Percentiles rank a stretch among this genome's conserved stretches.
Conservation (phyloP, 768 basidiomycete species). For the Cyathus striatus region DNA sequence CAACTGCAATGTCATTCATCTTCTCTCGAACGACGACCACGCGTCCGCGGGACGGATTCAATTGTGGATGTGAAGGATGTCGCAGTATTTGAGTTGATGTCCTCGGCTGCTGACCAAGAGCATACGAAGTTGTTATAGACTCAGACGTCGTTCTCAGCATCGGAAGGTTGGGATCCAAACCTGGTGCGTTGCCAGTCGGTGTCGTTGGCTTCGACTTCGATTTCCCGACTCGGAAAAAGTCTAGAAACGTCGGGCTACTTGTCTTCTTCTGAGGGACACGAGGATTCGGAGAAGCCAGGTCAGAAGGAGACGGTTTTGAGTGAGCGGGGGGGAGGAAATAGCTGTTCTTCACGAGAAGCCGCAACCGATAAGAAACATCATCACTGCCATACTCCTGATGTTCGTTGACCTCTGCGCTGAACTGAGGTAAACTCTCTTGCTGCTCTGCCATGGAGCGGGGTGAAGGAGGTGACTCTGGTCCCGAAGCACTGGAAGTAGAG, state of each 20-base stretch:
- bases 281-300: slow-evolving; percentile 41
- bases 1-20: slow-evolving; percentile 63
- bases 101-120: slow-evolving; percentile 27
- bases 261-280: slow-evolving; percentile 42
- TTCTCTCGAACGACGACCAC: slow-evolving; percentile 85
- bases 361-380: slow-evolving; percentile 82
- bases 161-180: slow-evolving; percentile 34
- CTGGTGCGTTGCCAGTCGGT: slow-evolving; percentile 30
- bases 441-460: slow-evolving; percentile 52
- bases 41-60: slow-evolving; percentile 36
- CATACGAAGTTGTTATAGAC: slow-evolving; percentile 43
- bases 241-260: slow-evolving; percentile 55
- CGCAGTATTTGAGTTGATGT: slow-evolving; percentile 31
- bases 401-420: slow-evolving; percentile 43
- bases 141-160: slow-evolving; percentile 64
- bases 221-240: slow-evolving; percentile 67
- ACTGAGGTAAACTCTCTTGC: slow-evolving; percentile 37
- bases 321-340: slow-evolving; percentile 89
- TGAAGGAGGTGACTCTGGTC: slow-evolving; percentile 59
- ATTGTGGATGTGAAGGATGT: slow-evolving; percentile 19
- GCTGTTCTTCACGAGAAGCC: slow-evolving; percentile 79
- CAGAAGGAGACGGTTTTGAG: slow-evolving; percentile 68
- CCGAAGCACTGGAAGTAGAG: slow-evolving; percentile 61
- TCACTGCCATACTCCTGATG: slow-evolving; percentile 57
- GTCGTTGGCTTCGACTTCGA: slow-evolving; percentile 60